These are phyloP conservation scores for Akanthomyces lecanii DNA, from an alignment of 2,329 filamentous ascomycete species.

Conservation along the genomic window DNA sequence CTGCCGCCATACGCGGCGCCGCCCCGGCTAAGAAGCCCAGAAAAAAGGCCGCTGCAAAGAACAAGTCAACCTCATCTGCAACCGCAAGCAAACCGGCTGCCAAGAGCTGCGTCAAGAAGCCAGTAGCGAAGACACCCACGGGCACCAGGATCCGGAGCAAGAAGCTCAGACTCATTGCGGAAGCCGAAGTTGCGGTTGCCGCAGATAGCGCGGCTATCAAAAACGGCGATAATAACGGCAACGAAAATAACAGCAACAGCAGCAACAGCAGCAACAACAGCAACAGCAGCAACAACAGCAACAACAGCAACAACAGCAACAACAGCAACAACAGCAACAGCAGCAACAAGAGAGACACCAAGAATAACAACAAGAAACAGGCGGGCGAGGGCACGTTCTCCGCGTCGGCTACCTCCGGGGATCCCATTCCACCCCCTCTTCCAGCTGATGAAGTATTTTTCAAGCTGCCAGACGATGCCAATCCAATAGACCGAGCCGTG, in stretches of 20 bases:
- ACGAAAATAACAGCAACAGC: not conserved
- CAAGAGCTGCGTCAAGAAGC: not conserved
- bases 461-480: conserved; percentile 1
- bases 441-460: not conserved
- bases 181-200: not conserved
- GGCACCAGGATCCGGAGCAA: not conserved
- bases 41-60: too few species aligned
- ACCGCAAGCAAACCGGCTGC: not conserved
- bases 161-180: not conserved
- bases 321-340: not conserved
- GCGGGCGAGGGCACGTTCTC: not conserved
- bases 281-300: not conserved
- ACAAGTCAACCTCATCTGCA: too few species aligned
- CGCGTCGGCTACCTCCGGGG: not conserved
- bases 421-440: not conserved
- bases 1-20: too few species aligned
- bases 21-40: too few species aligned
- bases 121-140: not conserved
- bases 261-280: not conserved
- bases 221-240: too few species aligned
- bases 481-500: conserved; percentile 5
- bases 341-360: not conserved
- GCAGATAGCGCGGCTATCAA: not conserved
- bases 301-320: not conserved
- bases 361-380: not conserved